These are phyloP conservation scores for Populus davidiana DNA, from an alignment of 345 rosid genomes.

Conservation along the genomic window DNA sequence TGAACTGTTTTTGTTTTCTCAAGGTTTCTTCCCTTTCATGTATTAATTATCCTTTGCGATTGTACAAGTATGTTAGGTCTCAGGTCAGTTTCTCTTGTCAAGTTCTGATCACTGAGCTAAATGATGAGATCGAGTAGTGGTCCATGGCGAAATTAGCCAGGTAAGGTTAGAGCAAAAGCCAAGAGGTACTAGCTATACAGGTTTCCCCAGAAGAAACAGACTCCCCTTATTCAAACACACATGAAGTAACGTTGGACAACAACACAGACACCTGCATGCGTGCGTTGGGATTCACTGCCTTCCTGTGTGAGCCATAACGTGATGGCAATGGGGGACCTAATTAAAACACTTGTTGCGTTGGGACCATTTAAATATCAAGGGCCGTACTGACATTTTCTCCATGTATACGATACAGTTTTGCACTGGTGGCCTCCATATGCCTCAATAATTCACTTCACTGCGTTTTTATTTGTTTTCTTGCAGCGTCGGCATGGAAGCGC, in stretches of 20 bases:
- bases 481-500: not conserved
- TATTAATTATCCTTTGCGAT: too few species aligned
- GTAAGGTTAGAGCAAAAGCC: slow-evolving; percentile 1
- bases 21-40: too few species aligned
- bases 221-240: slow-evolving; percentile 22
- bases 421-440: too few species aligned
- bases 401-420: too few species aligned
- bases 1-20: too few species aligned
- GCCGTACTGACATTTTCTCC: not conserved
- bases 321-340: not conserved
- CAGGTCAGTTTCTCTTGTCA: too few species aligned
- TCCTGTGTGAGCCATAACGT: slow-evolving; percentile 2
- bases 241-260: not conserved
- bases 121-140: not conserved
- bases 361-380: slow-evolving; percentile 18
- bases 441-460: not conserved
- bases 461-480: not conserved
- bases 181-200: not conserved
- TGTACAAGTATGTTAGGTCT: not conserved
- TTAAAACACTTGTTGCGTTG: not conserved
- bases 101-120: not conserved
- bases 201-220: slow-evolving; percentile 44
- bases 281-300: not conserved
- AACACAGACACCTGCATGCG: slow-evolving; percentile 7
- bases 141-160: slow-evolving; percentile 2